These are phyloP conservation scores for Apocynum venetum DNA, from an alignment of 257 asterid species.

Conservation along the genomic window DNA sequence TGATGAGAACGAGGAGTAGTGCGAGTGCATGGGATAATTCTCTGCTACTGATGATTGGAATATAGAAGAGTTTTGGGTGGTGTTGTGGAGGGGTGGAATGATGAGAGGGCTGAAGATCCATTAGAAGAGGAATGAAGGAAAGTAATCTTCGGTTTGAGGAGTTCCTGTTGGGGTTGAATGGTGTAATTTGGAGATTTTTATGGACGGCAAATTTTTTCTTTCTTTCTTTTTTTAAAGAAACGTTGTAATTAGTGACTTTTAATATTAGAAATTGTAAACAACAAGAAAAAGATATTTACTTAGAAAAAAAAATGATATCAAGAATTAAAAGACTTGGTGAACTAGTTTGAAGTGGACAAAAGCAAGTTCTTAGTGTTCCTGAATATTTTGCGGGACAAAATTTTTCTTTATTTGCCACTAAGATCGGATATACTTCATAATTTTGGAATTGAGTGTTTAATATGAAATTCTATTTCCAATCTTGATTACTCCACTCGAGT, in stretches of 20 bases:
- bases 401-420: no score
- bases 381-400: no score
- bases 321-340: no score
- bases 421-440: no score
- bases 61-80: constrained; percentile 26
- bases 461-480: no score
- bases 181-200: neutral
- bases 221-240: neutral
- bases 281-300: no score
- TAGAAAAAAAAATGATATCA: no score
- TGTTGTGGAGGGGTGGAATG: constrained; percentile 11
- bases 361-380: no score
- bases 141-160: constrained; percentile 13
- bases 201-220: neutral
- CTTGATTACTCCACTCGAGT: no score
- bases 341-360: no score
- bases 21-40: constrained; percentile 28
- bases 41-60: constrained; percentile 27
- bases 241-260: neutral
- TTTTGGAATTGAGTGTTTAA: no score
- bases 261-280: no score
- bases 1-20: constrained; percentile 33
- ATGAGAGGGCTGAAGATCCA: constrained; percentile 30
- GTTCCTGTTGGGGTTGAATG: neutral
- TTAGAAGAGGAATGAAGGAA: constrained; percentile 17